A percentile compares a stretch with the other conserved stretches of the same genome.
phyloP scores from a whole-genome alignment of 768 basidiomycete genomes.

The Phaffia australis region DNA sequence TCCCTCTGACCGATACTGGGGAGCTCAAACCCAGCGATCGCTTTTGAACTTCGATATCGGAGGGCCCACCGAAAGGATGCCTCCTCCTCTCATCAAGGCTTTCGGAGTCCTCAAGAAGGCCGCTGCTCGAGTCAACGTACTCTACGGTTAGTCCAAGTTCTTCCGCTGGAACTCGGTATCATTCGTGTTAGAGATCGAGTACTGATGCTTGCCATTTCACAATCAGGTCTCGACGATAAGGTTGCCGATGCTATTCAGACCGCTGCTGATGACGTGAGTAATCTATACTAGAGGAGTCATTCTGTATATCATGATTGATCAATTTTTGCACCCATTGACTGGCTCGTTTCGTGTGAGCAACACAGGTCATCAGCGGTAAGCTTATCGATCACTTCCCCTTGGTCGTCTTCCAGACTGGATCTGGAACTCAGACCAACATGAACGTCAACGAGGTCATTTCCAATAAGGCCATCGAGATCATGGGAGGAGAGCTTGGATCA shows the following conservation, averaged over 20 bases:
- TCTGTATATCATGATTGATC: not conserved
- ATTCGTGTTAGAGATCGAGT: not conserved
- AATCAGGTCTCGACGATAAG: slow-evolving; percentile 56
- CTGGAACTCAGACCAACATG: slow-evolving; percentile 99
- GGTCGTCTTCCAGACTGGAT: slow-evolving; percentile 98
- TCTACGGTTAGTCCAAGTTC: slow-evolving; percentile 50
- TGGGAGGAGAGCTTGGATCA: slow-evolving; percentile 87
- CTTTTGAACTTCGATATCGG: slow-evolving; percentile 98
- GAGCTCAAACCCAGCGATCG: slow-evolving; percentile 95
- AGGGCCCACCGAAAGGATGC: slow-evolving; percentile 82
- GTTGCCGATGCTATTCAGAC: slow-evolving; percentile 77
- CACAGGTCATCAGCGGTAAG: slow-evolving; percentile 93
- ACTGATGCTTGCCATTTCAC: not conserved
- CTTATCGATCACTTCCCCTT: slow-evolving; percentile 92
- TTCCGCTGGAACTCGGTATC: not conserved
- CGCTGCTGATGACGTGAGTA: slow-evolving; percentile 80
- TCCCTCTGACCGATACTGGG: slow-evolving; percentile 83
- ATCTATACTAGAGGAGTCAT: not conserved
- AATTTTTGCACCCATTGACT: not conserved
- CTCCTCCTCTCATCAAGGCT: slow-evolving; percentile 90
- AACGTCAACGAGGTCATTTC: slow-evolving; percentile 98
- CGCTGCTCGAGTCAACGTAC: slow-evolving; percentile 76
- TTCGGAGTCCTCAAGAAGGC: slow-evolving; percentile 98
- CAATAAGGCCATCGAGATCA: slow-evolving; percentile 91
- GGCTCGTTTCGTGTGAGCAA: not conserved